Evolutionary conservation across 306 rosid species (phyloP).

Genomic region (Geum urbanum): DNA sequence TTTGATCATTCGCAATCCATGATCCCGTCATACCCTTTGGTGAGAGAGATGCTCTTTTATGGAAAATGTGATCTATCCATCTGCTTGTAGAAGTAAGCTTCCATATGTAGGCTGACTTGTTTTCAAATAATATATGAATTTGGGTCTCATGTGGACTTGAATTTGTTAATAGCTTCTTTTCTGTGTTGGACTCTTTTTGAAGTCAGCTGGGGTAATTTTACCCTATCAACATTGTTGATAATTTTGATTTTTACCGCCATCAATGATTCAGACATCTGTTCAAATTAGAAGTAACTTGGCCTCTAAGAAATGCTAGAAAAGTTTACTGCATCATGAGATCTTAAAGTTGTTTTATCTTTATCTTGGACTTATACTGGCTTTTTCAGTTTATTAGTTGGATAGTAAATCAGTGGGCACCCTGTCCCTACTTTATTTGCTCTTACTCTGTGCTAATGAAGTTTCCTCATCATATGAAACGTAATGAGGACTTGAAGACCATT

Average conservation of each 20-base stretch:
- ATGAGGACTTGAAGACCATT: neutral
- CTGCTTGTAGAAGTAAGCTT: too few species aligned
- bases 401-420: neutral
- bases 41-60: too few species aligned
- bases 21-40: too few species aligned
- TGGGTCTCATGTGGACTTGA: too few species aligned
- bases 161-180: too few species aligned
- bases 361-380: neutral
- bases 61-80: too few species aligned
- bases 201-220: too few species aligned
- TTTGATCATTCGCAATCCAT: too few species aligned
- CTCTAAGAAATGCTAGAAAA: neutral
- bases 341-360: neutral
- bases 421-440: neutral
- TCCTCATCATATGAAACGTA: neutral
- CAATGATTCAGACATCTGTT: constrained; percentile 2
- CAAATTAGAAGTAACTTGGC: neutral
- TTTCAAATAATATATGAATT: too few species aligned
- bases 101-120: too few species aligned
- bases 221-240: neutral
- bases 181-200: too few species aligned
- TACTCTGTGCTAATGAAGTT: neutral
- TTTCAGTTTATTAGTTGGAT: neutral
- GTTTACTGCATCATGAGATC: neutral
- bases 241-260: neutral